Conservation (phyloP, 2,329 filamentous ascomycete species). For the Aspergillus ibericus region DNA sequence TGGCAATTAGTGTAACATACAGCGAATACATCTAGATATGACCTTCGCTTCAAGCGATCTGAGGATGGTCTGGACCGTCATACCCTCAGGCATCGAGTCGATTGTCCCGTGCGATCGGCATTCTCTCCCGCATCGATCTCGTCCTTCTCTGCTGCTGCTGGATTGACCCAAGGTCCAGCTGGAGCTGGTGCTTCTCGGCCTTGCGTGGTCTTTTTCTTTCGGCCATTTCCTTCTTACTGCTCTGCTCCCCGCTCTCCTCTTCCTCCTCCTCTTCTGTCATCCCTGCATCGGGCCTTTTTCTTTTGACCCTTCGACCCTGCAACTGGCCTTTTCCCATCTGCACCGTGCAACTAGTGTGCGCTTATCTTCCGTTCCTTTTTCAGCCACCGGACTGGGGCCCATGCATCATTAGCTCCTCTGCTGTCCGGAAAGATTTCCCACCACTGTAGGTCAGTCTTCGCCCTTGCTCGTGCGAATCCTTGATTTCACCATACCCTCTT, state of each 20-base stretch:
- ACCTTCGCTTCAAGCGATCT: background rate
- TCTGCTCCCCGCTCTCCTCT: conserved; percentile 1
- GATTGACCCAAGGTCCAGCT: background rate
- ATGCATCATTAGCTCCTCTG: conserved; percentile 2
- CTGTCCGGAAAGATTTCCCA: conserved; percentile 2
- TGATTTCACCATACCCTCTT: conserved; percentile 1
- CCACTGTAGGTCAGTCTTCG: background rate
- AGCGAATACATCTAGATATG: no score
- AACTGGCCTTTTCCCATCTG: background rate
- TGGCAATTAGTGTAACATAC: no score
- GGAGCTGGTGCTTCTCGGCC: conserved; percentile 1
- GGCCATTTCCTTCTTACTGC: conserved; percentile 7
- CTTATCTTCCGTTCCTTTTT: background rate
- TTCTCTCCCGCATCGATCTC: conserved; percentile 4
- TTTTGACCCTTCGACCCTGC: background rate
- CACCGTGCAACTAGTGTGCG: background rate
- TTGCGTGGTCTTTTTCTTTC: conserved; percentile 7
- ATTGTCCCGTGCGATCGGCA: conserved; percentile 13
- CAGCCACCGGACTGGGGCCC: background rate
- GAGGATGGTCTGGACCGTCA: background rate
- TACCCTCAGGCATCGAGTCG: background rate
- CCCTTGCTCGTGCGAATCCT: background rate
- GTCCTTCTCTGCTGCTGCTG: background rate
- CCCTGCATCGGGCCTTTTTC: background rate
- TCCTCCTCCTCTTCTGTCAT: background rate